Conservation (phyloP, 2,329 filamentous ascomycete genomes). For the Sporothrix brasiliensis region DNA sequence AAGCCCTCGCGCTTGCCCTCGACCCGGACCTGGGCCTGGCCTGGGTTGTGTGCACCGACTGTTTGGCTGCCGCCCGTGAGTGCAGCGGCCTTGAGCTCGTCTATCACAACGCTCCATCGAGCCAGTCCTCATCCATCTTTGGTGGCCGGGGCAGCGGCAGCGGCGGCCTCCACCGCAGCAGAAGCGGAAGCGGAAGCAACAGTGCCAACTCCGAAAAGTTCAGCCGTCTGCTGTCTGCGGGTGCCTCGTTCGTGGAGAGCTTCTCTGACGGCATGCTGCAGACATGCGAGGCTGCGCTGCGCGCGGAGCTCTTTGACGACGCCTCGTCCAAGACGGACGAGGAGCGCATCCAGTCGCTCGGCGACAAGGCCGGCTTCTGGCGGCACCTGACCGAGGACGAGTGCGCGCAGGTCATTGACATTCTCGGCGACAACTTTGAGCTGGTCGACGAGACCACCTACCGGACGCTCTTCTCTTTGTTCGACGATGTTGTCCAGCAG, state of each 20-base stretch:
- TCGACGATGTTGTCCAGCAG: conserved; percentile 47
- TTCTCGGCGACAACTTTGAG: conserved; percentile 67
- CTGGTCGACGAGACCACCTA: conserved; percentile 61
- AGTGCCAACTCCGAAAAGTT: conserved; percentile 53
- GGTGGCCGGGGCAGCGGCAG: background rate
- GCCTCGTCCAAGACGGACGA: conserved; percentile 68
- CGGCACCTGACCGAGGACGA: conserved; percentile 82
- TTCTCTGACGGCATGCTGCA: conserved; percentile 71
- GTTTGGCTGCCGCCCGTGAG: conserved; percentile 74
- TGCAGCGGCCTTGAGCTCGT: conserved; percentile 79
- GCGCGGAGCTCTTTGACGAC: conserved; percentile 74
- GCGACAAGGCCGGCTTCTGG: conserved; percentile 76
- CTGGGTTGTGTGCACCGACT: conserved; percentile 84
- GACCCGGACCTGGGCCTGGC: conserved; percentile 72
- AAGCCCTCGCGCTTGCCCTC: conserved; percentile 75
- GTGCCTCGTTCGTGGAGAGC: conserved; percentile 67
- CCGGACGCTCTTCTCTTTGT: conserved; percentile 53
- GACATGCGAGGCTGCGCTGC: conserved; percentile 67
- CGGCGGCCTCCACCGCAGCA: no score
- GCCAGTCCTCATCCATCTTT: conserved; percentile 40
- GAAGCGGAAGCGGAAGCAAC: background rate
- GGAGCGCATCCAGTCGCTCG: conserved; percentile 76
- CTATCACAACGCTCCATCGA: conserved; percentile 63
- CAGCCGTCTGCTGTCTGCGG: conserved; percentile 68
- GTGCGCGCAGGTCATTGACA: conserved; percentile 67